Evolutionary conservation across 164 flowering plant genomes (phyloP).

Genomic region (Berberis vulgaris): DNA sequence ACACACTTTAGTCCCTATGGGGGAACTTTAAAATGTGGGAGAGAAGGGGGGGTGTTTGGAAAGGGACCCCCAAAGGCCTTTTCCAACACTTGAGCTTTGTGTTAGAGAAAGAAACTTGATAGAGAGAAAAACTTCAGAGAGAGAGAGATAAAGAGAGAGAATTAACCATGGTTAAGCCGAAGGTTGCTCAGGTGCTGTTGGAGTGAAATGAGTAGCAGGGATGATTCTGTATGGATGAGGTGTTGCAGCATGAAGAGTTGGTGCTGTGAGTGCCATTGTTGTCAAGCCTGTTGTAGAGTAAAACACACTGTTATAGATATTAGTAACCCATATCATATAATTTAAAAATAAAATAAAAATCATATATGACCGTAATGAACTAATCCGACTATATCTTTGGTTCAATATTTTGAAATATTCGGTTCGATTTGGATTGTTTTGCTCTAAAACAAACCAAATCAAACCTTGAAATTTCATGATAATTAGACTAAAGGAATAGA

Average conservation of each 20-base stretch:
- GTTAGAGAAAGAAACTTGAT: constrained; percentile 14
- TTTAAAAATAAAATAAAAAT: no score
- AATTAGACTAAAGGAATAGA: background rate
- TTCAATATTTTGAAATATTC: no score
- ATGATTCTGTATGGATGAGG: constrained; percentile 52
- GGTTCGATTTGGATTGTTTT: no score
- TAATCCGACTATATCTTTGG: no score
- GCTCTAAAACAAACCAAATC: no score
- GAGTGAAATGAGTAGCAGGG: constrained; percentile 11
- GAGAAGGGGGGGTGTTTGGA: background rate
- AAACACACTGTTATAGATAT: constrained; percentile 86
- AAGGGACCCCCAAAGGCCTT: constrained; percentile 25
- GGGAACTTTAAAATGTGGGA: constrained; percentile 17
- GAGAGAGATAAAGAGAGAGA: constrained; percentile 19
- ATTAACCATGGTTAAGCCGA: constrained; percentile 82
- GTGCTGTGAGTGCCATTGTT: constrained; percentile 39
- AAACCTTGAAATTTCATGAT: background rate
- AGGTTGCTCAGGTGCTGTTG: constrained; percentile 35
- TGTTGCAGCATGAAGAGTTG: constrained; percentile 42
- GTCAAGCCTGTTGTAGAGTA: constrained; percentile 92
- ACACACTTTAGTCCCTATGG: constrained; percentile 32
- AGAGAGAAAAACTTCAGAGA: constrained; percentile 16
- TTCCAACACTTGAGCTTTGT: constrained; percentile 16
- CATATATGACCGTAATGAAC: no score
- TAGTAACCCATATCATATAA: constrained; percentile 20